Evolutionary conservation across 257 asterid species (phyloP).

Genomic region (Osmanthus fragrans): DNA sequence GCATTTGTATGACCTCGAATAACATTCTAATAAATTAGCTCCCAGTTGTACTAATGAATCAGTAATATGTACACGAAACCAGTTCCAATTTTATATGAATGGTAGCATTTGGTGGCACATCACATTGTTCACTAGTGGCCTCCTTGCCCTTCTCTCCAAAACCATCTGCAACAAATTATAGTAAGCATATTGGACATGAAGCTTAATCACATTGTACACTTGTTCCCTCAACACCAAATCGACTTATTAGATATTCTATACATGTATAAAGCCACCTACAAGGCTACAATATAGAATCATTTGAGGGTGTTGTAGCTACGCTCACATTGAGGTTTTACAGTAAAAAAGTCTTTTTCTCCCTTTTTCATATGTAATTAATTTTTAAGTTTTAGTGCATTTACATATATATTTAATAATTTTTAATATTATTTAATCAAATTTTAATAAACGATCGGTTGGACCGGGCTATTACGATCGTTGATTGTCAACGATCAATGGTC

Average conservation of each 20-base stretch:
- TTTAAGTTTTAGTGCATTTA: no score
- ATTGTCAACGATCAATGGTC: no score
- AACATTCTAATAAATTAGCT: background rate
- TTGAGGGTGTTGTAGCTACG: background rate
- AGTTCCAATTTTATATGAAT: no score
- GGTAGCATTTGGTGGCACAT: no score
- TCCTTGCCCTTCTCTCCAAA: slow-evolving; percentile 51
- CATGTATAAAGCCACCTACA: no score
- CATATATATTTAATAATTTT: no score
- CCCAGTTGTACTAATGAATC: slow-evolving; percentile 13
- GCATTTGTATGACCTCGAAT: background rate
- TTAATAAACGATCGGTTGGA: no score
- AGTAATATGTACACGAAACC: no score
- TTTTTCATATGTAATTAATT: slow-evolving; percentile 6
- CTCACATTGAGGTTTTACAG: slow-evolving; percentile 51
- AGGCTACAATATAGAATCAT: background rate
- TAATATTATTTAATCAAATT: no score
- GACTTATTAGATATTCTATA: background rate
- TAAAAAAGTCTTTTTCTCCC: slow-evolving; percentile 43
- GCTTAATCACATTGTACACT: background rate
- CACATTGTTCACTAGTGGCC: slow-evolving; percentile 11
- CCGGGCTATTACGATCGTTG: no score
- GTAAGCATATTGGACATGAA: background rate
- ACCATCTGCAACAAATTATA: slow-evolving; percentile 37
- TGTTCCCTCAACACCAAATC: background rate